Conservation (phyloP, 139 green algal species). For the Micromonas pusilla region DNA sequence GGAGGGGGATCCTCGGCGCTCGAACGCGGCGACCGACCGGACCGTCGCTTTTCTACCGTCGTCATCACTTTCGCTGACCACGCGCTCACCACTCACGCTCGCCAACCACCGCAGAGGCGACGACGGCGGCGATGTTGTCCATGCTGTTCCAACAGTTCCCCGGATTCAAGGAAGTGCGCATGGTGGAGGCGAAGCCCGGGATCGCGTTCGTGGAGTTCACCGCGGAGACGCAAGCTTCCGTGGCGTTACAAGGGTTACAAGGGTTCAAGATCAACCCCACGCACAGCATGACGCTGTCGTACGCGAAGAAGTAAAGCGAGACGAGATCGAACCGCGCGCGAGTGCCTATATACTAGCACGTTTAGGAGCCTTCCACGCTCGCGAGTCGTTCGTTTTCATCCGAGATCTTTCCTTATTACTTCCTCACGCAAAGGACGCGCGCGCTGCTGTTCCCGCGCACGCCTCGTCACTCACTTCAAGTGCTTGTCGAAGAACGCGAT, state of each 20-base stretch:
- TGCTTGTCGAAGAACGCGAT: slow-evolving; percentile 12
- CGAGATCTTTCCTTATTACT: too few relatives aligned
- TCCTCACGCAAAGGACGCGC: too few relatives aligned
- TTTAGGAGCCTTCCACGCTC: background rate
- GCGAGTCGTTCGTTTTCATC: too few relatives aligned
- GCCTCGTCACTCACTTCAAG: background rate
- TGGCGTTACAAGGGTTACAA: slow-evolving; percentile 76
- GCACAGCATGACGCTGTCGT: slow-evolving; percentile 80
- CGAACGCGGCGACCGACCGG: too few relatives aligned
- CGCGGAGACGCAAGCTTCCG: slow-evolving; percentile 62
- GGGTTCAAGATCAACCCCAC: slow-evolving; percentile 85
- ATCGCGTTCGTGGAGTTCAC: slow-evolving; percentile 95
- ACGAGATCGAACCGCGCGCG: background rate
- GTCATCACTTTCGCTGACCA: too few relatives aligned
- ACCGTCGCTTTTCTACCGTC: too few relatives aligned
- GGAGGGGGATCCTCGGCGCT: too few relatives aligned
- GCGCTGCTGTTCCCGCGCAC: too few relatives aligned
- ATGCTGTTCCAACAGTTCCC: slow-evolving; percentile 93
- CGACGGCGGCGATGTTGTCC: slow-evolving; percentile 74
- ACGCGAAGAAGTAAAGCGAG: slow-evolving; percentile 71
- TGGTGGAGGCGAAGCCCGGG: slow-evolving; percentile 84
- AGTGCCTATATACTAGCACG: background rate
- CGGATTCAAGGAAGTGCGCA: slow-evolving; percentile 83
- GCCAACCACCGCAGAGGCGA: too few relatives aligned
- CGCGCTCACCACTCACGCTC: too few relatives aligned